Conservation (phyloP, 441 rosid species). For the Arabidopsis hybrid region DNA sequence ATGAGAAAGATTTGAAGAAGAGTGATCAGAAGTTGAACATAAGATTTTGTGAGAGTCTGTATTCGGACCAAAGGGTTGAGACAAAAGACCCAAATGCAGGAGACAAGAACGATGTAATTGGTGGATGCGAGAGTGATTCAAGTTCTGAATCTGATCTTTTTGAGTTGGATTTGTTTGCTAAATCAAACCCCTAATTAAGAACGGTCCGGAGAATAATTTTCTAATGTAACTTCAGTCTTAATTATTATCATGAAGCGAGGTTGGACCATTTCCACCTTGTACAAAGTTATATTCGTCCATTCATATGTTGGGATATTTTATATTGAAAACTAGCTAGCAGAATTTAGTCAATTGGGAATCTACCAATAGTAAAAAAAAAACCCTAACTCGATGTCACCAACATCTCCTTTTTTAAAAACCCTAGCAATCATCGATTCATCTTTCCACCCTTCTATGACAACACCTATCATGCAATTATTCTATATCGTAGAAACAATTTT, state of each 20-base stretch:
- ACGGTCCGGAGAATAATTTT: not conserved
- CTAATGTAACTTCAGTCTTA: slow-evolving; percentile 6
- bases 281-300: not conserved
- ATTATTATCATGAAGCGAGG: not conserved
- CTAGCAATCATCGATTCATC: not conserved
- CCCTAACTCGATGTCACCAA: not conserved
- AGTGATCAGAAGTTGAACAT: slow-evolving; percentile 41
- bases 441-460: not conserved
- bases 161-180: slow-evolving; percentile 60
- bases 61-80: slow-evolving; percentile 49
- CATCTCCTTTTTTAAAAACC: not conserved
- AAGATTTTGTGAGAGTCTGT: slow-evolving; percentile 44
- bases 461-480: not conserved
- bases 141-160: slow-evolving; percentile 97
- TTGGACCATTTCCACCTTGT: not conserved
- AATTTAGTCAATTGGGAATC: not conserved
- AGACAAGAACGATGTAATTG: slow-evolving; percentile 51
- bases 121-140: slow-evolving; percentile 79
- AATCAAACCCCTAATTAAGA: slow-evolving; percentile 26
- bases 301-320: not conserved
- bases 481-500: not conserved
- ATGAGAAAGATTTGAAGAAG: slow-evolving; percentile 54
- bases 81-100: slow-evolving; percentile 22
- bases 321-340: not conserved
- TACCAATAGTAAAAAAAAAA: not conserved